Evolutionary conservation across 805 yeast species (phyloP).

Genomic region (Nakazawaea sp.): DNA sequence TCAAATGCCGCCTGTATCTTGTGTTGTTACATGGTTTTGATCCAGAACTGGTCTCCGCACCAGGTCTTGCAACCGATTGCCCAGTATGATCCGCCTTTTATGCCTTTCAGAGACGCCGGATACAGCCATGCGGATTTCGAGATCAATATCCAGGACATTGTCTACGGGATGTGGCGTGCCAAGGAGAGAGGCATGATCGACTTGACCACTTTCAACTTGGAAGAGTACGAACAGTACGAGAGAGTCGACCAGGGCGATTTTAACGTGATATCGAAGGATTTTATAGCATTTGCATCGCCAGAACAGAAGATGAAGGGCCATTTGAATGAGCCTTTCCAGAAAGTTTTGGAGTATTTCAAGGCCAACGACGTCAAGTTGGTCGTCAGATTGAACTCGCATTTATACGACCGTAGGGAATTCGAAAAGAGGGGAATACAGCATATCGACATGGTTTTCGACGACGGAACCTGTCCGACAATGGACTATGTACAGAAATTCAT

Average conservation of each 20-base stretch:
- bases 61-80: slow-evolving; percentile 92
- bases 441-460: slow-evolving; percentile 94
- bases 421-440: slow-evolving; percentile 80
- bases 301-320: slow-evolving; percentile 54
- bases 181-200: slow-evolving; percentile 88
- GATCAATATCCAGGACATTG: slow-evolving; percentile 88
- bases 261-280: slow-evolving; percentile 85
- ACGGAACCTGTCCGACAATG: slow-evolving; percentile 96
- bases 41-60: slow-evolving; percentile 98
- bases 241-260: slow-evolving; percentile 97
- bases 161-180: slow-evolving; percentile 97
- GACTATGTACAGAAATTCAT: slow-evolving; percentile 87
- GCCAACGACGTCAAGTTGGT: slow-evolving; percentile 77
- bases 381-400: slow-evolving; percentile 85
- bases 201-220: slow-evolving; percentile 78
- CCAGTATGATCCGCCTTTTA: slow-evolving; percentile 88
- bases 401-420: slow-evolving; percentile 82
- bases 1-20: slow-evolving; percentile 92
- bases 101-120: slow-evolving; percentile 96
- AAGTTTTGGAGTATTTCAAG: slow-evolving; percentile 73
- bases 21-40: slow-evolving; percentile 90
- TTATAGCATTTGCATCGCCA: slow-evolving; percentile 97
- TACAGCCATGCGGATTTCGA: slow-evolving; percentile 94
- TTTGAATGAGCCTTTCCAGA: slow-evolving; percentile 69
- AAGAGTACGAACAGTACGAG: slow-evolving; percentile 91